Evolutionary conservation across 495 filamentous ascomycete genomes (phyloP), one percentile per base, ranked within the genome.

Genomic region (Hypoxylon lenormandii): DNA sequence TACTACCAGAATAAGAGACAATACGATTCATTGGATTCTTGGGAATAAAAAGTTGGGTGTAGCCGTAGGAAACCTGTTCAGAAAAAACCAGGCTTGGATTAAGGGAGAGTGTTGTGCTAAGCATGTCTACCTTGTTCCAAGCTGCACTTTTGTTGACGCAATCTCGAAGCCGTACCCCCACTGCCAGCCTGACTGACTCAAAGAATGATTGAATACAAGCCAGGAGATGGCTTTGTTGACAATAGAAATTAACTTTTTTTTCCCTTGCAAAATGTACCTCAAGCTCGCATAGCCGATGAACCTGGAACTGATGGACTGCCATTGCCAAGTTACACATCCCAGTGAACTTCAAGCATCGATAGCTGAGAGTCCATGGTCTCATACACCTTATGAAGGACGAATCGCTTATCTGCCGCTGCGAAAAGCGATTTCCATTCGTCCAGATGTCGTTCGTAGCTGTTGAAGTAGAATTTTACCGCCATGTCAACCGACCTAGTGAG

Each of bases 381-480:
- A 47, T 28, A 40, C 54, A 58, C 63, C 53, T 16, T 11, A 46
- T 53, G 53, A 54, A 66, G 63, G 47, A 66, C 54, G 23, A 67
- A 67, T 56, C 56, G 55, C 40, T 60, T 42, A 56, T 67, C 56
- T 60, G 56, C 50, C 40, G 49, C 64, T 30, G 49, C 56, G 64
- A 67, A 37, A 30, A 67, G 64, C 16, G 56, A 18, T 56, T 67
- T 67, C 56, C 64, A 67, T 50, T 67, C 64, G 30, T 67, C 64
- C 18, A 67, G 55, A 51, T 53, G 23, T 59, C 56, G 45, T 54
- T 60, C 55, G 42, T 50, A 49, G 49, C 36, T 40, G 26, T 54
- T 59, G 46, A 67, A 60, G 49, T 46, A 54, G 37, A 46, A 49
- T 38, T 53, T 47, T 50, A 67, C 19, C 38, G 40, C 40, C 47